phyloP scores from a whole-genome alignment of 2,329 filamentous ascomycete species.

The Plectosphaerella plurivora region DNA sequence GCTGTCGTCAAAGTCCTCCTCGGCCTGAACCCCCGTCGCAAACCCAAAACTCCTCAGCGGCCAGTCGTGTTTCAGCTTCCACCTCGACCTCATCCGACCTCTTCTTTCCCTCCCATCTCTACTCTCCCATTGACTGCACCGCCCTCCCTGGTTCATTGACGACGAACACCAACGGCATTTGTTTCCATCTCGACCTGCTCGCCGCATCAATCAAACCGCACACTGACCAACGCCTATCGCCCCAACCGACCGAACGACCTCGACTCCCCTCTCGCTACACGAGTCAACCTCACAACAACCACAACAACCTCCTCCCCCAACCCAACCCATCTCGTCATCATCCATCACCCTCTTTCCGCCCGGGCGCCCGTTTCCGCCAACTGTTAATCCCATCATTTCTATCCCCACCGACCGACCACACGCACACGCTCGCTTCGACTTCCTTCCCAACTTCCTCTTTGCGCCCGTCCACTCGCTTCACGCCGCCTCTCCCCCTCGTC shows the following conservation, averaged over 20 bases:
- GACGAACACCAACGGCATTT: constrained; percentile 2
- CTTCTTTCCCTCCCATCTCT: background rate
- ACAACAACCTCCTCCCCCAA: background rate
- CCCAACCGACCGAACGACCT: constrained; percentile 3
- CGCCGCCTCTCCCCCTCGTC: background rate
- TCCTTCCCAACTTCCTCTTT: background rate
- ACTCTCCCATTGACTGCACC: background rate
- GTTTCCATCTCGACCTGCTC: constrained; percentile 8
- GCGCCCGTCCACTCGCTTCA: background rate
- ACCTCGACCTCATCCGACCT: constrained; percentile 2
- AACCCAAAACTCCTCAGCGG: constrained; percentile 1
- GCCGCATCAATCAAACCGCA: constrained; percentile 1
- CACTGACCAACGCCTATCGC: constrained; percentile 1
- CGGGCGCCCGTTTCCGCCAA: no score
- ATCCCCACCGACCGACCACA: background rate
- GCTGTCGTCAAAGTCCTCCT: constrained; percentile 1
- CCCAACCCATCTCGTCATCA: background rate
- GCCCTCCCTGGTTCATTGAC: background rate
- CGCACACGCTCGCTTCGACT: background rate
- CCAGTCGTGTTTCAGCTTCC: constrained; percentile 1
- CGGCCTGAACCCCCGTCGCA: constrained; percentile 1
- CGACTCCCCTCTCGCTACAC: background rate
- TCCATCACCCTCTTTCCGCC: no score
- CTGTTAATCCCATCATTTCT: no score
- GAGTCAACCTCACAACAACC: background rate